Percentiles rank a stretch among this genome's conserved stretches.
phyloP scores from a whole-genome alignment of 78 protist genomes.

The Dictyostelium capitatum region DNA sequence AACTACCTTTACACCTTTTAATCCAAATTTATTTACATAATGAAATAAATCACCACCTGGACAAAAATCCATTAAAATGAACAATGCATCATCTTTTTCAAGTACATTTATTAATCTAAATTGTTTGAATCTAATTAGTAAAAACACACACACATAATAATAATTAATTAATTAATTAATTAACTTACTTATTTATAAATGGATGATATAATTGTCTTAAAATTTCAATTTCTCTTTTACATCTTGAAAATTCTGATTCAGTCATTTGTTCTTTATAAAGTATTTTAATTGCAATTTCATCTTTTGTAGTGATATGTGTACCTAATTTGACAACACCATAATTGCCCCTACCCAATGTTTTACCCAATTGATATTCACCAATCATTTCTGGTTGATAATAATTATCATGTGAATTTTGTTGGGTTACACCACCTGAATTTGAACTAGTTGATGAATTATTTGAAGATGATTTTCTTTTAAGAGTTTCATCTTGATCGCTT shows the following conservation, averaged over 20 bases:
- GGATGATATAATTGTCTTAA: slow-evolving; percentile 53
- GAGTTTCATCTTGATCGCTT: background rate
- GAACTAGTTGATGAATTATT: background rate
- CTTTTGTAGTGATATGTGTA: slow-evolving; percentile 21
- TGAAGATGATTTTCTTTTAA: too few species aligned
- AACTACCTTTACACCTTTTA: slow-evolving; percentile 16
- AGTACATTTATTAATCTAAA: slow-evolving; percentile 43
- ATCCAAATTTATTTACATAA: slow-evolving; percentile 27
- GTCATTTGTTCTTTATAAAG: slow-evolving; percentile 65
- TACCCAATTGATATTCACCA: slow-evolving; percentile 38
- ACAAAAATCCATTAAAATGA: slow-evolving; percentile 79
- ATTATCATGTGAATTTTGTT: background rate
- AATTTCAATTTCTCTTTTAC: slow-evolving; percentile 70
- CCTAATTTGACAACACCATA: slow-evolving; percentile 68
- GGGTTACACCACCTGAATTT: background rate
- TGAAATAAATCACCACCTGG: slow-evolving; percentile 67
- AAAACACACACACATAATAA: too few species aligned
- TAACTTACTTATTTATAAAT: slow-evolving; percentile 40
- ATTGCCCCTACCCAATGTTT: slow-evolving; percentile 51
- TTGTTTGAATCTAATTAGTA: too few species aligned
- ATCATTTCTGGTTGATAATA: slow-evolving; percentile 39
- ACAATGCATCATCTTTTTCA: slow-evolving; percentile 66
- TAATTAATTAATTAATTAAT: too few species aligned
- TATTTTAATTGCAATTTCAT: slow-evolving; percentile 60
- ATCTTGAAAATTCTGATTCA: slow-evolving; percentile 31